phyloP scores from a whole-genome alignment of 805 yeast genomes.

The Tetrapisispora arboricola region DNA sequence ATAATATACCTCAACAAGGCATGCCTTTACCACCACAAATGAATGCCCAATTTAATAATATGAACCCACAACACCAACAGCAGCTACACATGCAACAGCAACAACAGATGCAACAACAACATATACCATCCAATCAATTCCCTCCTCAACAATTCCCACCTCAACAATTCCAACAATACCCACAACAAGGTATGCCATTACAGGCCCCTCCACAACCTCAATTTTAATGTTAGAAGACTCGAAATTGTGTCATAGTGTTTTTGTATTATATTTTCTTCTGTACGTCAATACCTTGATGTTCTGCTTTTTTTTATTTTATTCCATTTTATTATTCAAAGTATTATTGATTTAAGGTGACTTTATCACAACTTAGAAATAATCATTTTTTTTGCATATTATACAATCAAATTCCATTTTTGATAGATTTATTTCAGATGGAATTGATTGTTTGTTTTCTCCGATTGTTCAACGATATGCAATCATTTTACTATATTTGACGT shows the following conservation, averaged over 20 bases:
- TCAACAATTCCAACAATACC: conserved; percentile 3
- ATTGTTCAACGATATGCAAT: background rate
- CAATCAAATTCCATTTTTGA: background rate
- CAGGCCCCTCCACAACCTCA: conserved; percentile 4
- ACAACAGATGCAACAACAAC: conserved; percentile 1
- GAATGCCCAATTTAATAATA: background rate
- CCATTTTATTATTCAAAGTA: background rate
- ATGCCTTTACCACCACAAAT: conserved; percentile 2
- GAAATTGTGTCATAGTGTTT: background rate
- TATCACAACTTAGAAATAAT: conserved; percentile 1
- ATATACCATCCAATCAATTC: background rate
- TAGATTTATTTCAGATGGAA: conserved; percentile 2
- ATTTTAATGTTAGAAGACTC: background rate
- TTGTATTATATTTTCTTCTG: background rate
- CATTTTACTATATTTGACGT: background rate
- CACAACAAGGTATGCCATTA: conserved; percentile 2
- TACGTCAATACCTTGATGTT: background rate
- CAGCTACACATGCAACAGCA: conserved; percentile 3
- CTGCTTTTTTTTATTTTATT: background rate
- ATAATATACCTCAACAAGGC: conserved; percentile 1
- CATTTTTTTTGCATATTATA: conserved; percentile 2
- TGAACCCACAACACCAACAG: conserved; percentile 1
- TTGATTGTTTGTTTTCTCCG: background rate
- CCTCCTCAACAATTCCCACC: background rate
- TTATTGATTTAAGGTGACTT: conserved; percentile 1